phyloP scores from a whole-genome alignment of 306 rosid genomes.

The Gynostemma pentaphyllum region DNA sequence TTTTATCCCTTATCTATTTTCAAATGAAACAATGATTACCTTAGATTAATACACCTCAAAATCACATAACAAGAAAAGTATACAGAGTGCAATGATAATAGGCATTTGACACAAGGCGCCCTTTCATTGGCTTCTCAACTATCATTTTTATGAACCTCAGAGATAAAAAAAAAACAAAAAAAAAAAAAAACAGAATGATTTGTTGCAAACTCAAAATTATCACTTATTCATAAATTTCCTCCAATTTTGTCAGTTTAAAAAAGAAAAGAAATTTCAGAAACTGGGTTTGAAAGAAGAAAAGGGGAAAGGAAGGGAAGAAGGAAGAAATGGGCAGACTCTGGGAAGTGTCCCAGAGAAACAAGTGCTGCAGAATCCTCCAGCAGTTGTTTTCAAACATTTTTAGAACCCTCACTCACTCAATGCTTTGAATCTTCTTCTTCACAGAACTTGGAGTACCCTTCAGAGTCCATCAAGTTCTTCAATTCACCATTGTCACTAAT shows the following conservation, averaged over 20 bases:
- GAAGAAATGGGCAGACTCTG: background rate
- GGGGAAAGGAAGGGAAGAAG: background rate
- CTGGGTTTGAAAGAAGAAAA: background rate
- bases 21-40: too few relatives aligned
- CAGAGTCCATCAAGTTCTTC: constrained; percentile 72
- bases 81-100: too few relatives aligned
- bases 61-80: too few relatives aligned
- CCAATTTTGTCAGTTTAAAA: background rate
- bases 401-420: constrained; percentile 16
- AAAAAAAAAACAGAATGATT: background rate
- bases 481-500: constrained; percentile 41
- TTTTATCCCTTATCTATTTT: too few relatives aligned
- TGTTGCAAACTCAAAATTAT: background rate
- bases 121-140: background rate
- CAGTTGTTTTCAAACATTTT: background rate
- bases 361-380: constrained; percentile 3
- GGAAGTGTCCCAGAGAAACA: background rate
- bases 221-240: background rate
- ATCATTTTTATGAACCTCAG: too few relatives aligned
- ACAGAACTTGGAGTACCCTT: constrained; percentile 79
- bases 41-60: too few relatives aligned
- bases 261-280: background rate
- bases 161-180: too few relatives aligned
- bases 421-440: constrained; percentile 85
- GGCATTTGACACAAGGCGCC: background rate